Evolutionary conservation across 768 basidiomycete species (phyloP), one percentile per base, ranked within the genome.

Genomic region (Botryobasidium botryosum): DNA sequence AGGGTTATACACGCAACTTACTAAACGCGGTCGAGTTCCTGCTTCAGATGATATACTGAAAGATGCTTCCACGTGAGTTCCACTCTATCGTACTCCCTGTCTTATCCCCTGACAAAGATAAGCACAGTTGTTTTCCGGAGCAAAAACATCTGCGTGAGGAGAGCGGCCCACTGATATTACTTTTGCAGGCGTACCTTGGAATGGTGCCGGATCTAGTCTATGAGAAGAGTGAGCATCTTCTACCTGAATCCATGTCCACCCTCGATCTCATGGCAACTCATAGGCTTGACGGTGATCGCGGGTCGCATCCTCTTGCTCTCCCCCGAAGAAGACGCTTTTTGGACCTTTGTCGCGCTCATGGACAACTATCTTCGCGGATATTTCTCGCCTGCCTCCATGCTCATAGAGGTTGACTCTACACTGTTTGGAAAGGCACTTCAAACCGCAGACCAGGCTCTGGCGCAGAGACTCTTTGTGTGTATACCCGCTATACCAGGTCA

Each of bases 321-420:
- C 0, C 85, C 84, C 0, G 84, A 88, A 50, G 85, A 88, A 56
- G 85, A 88, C 51, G 84, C 81, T 0, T 88, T 88, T 58, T 88
- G 84, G 84, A 86, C 81, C 17, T 86, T 87, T 56, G 69, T 82
- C 1, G 83, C 82, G 2, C 62, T 87, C 51, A 88, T 88, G 84
- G 82, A 87, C 52, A 70, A 72, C 1, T 76, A 85, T 51, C 64
- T 86, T n/a, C 77, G 84, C 1, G 65, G 76, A 0, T 85, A 85
- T 57, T 88, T 84, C 56, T 71, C 77, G 29, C 54, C 67, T 3
- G 68, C 61, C 40, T 62, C 67, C 2, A 64, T 67, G 2, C 80
- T 83, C 56, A 62, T 84, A 45, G 83, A 85, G 51, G 76, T 87
- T 6, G 85, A 87, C 48, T 70, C 80, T 0, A 65, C 71, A 2